phyloP scores from a whole-genome alignment of 2,329 filamentous ascomycete species.

The Acarospora socialis region DNA sequence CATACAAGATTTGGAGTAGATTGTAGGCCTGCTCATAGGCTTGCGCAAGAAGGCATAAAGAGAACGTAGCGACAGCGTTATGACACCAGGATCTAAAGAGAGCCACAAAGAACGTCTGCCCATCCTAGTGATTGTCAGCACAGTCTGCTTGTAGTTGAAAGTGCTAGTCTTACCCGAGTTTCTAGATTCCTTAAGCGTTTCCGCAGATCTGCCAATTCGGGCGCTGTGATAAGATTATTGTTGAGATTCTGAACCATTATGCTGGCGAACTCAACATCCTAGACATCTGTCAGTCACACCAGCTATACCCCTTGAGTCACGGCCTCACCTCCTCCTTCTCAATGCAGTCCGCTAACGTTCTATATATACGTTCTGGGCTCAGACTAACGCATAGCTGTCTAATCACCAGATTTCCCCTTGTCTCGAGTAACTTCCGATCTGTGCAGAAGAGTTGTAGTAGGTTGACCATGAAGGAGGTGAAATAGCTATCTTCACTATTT shows the following conservation, averaged over 20 bases:
- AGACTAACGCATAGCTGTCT: slow-evolving; percentile 85
- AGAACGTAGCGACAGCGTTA: slow-evolving; percentile 95
- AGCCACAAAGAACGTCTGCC: slow-evolving; percentile 86
- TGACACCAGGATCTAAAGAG: slow-evolving; percentile 97
- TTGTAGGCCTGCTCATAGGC: slow-evolving; percentile 98
- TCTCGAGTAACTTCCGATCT: slow-evolving; percentile 79
- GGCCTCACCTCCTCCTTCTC: slow-evolving; percentile 69
- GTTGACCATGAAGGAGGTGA: slow-evolving; percentile 96
- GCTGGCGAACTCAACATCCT: slow-evolving; percentile 91
- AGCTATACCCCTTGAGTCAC: neutral
- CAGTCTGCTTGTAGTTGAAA: neutral
- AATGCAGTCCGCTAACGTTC: slow-evolving; percentile 87
- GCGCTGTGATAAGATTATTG: slow-evolving; percentile 96
- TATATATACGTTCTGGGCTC: slow-evolving; percentile 88
- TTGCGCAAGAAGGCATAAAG: slow-evolving; percentile 83
- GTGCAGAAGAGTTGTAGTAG: slow-evolving; percentile 90
- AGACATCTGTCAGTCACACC: neutral
- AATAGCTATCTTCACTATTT: slow-evolving; percentile 95
- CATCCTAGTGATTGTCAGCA: slow-evolving; percentile 45
- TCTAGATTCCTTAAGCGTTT: slow-evolving; percentile 85
- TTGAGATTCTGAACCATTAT: slow-evolving; percentile 99
- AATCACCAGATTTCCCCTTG: slow-evolving; percentile 88
- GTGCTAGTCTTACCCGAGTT: slow-evolving; percentile 47
- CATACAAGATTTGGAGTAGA: slow-evolving; percentile 83
- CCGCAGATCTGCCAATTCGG: slow-evolving; percentile 78